These are phyloP conservation scores for Epichloe scottii DNA, from an alignment of 2,329 filamentous ascomycete genomes.

Conservation along the genomic window DNA sequence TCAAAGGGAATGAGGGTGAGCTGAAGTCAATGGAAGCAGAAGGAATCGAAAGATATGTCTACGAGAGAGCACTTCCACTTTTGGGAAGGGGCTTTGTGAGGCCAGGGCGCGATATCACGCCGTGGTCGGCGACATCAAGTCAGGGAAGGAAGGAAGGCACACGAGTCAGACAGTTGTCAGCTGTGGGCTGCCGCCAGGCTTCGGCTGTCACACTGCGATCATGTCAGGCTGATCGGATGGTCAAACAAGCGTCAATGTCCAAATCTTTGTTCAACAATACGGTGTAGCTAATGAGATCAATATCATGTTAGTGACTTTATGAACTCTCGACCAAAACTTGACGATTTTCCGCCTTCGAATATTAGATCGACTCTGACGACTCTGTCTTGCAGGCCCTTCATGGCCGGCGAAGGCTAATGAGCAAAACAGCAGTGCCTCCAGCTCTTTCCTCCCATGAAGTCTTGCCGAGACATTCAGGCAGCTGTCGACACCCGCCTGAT, in stretches of 20 bases:
- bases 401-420: background rate
- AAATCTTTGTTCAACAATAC: background rate
- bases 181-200: background rate
- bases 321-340: background rate
- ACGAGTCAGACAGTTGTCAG: background rate
- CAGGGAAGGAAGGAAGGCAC: background rate
- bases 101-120: background rate
- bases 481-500: background rate
- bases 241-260: background rate
- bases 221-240: background rate
- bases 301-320: background rate
- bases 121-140: background rate
- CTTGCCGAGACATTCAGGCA: background rate
- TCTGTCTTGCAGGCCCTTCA: background rate
- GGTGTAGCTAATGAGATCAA: background rate
- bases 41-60: background rate
- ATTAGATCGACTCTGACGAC: background rate
- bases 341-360: too few relatives aligned
- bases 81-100: background rate
- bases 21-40: background rate
- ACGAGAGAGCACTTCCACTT: background rate
- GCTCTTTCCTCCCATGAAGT: background rate
- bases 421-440: background rate
- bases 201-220: background rate
- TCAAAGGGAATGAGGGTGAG: background rate